Percentiles rank a stretch among this genome's conserved stretches.
Conservation (phyloP, 2,329 filamentous ascomycete species). For the Colletotrichum brevisporum region DNA sequence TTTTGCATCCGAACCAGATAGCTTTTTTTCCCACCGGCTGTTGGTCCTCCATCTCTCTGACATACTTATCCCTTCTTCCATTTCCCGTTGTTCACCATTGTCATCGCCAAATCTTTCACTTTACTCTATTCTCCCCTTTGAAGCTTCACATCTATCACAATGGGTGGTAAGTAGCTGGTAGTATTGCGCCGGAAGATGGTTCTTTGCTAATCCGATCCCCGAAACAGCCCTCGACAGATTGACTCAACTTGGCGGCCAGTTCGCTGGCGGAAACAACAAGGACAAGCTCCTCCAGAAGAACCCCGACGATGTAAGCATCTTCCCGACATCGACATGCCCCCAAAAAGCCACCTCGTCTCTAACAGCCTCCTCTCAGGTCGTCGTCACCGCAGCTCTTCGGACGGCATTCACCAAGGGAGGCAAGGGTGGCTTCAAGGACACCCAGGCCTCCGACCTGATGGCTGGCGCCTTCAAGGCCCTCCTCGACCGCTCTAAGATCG, state of each 20-base stretch:
- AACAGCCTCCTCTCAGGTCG: constrained; percentile 68
- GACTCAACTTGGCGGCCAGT: constrained; percentile 73
- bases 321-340: constrained; percentile 10
- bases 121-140: neutral
- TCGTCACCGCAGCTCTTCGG: constrained; percentile 92
- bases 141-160: constrained; percentile 45
- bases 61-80: constrained; percentile 22
- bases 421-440: constrained; percentile 97
- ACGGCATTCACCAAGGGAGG: constrained; percentile 94
- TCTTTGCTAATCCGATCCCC: constrained; percentile 1
- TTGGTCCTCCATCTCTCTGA: neutral
- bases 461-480: constrained; percentile 86
- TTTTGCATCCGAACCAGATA: constrained; percentile 29
- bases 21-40: neutral
- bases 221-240: constrained; percentile 68
- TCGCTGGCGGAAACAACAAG: constrained; percentile 64
- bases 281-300: constrained; percentile 75
- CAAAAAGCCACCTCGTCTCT: constrained; percentile 38
- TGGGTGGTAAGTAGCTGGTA: constrained; percentile 53
- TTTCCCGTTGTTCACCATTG: neutral
- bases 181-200: constrained; percentile 19
- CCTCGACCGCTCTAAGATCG: constrained; percentile 87
- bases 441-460: constrained; percentile 86
- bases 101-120: neutral
- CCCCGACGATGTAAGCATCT: constrained; percentile 71